Percentiles rank a stretch among this genome's conserved stretches.
Evolutionary conservation across 1,284 basidiomycete species (phyloP).

Genomic region (Malassezia nana): DNA sequence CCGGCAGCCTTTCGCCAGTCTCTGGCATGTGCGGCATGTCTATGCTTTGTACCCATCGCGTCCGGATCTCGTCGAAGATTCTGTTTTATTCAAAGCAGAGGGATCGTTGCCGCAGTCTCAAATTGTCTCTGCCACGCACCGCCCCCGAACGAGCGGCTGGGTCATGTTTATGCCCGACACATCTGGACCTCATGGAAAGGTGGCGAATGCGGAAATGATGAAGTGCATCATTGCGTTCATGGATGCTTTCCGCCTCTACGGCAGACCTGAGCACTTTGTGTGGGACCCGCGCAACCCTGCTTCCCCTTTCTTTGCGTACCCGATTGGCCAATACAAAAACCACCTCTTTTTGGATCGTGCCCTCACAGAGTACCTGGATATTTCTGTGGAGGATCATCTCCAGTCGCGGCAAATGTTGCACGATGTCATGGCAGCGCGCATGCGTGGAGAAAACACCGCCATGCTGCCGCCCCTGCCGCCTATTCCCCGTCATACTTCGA

Average conservation of each 20-base stretch:
- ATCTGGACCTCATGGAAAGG: slow-evolving; percentile 20
- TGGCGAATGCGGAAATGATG: slow-evolving; percentile 65
- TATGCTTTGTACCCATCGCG: slow-evolving; percentile 46
- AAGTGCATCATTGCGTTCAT: slow-evolving; percentile 66
- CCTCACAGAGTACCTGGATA: slow-evolving; percentile 66
- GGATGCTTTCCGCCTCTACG: slow-evolving; percentile 48
- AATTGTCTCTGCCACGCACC: slow-evolving; percentile 55
- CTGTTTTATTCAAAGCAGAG: slow-evolving; percentile 45
- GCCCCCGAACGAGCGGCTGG: slow-evolving; percentile 49
- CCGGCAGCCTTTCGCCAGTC: slow-evolving; percentile 41
- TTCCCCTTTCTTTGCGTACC: slow-evolving; percentile 46
- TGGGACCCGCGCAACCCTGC: slow-evolving; percentile 51
- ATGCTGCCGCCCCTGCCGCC: slow-evolving; percentile 38
- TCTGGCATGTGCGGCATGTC: slow-evolving; percentile 38
- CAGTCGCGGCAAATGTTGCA: slow-evolving; percentile 34
- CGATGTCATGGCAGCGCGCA: slow-evolving; percentile 44
- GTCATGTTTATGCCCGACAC: slow-evolving; percentile 50
- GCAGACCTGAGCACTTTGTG: slow-evolving; percentile 31
- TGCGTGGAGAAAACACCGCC: slow-evolving; percentile 43
- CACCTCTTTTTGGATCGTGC: slow-evolving; percentile 81
- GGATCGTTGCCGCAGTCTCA: slow-evolving; percentile 34
- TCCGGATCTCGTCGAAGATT: slow-evolving; percentile 44
- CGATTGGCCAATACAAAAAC: slow-evolving; percentile 50
- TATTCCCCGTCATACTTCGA: not conserved
- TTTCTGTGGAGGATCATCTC: slow-evolving; percentile 57